Evolutionary conservation across 768 basidiomycete genomes (phyloP).

Genomic region (Boletus tylopilopsis): DNA sequence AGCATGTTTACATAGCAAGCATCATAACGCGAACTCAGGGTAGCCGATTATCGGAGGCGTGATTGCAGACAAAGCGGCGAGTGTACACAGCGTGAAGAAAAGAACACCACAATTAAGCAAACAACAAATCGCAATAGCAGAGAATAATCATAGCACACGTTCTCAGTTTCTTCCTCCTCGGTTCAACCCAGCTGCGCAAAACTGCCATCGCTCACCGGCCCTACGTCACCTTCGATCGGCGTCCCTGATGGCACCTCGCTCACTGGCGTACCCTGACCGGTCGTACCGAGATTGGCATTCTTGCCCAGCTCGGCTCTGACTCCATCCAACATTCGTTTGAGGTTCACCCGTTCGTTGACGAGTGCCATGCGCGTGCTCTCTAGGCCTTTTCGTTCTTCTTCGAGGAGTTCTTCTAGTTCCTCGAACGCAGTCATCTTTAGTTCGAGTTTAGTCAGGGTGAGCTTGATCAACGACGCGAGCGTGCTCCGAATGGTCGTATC

Average conservation of each 20-base stretch:
- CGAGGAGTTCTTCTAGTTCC: slow-evolving; percentile 86
- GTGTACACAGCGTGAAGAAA: slow-evolving; percentile 5
- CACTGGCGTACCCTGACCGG: slow-evolving; percentile 56
- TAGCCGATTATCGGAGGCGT: not conserved
- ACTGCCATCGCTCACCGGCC: slow-evolving; percentile 53
- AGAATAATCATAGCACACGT: slow-evolving; percentile 24
- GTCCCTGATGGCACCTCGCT: slow-evolving; percentile 47
- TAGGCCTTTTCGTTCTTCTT: slow-evolving; percentile 81
- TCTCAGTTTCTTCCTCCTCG: not conserved
- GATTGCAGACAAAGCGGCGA: slow-evolving; percentile 2
- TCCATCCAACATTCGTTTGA: slow-evolving; percentile 69
- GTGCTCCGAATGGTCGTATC: slow-evolving; percentile 74
- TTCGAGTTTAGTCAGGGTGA: slow-evolving; percentile 84
- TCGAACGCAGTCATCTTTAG: slow-evolving; percentile 95
- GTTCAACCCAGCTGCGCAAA: slow-evolving; percentile 47
- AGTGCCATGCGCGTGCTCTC: slow-evolving; percentile 81
- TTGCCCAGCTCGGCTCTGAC: slow-evolving; percentile 63
- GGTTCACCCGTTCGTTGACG: slow-evolving; percentile 69
- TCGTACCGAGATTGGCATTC: slow-evolving; percentile 50
- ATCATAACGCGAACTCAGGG: no score
- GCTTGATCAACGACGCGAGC: slow-evolving; percentile 81
- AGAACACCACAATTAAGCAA: slow-evolving; percentile 4
- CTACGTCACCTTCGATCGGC: slow-evolving; percentile 48
- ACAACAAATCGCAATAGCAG: slow-evolving; percentile 22
- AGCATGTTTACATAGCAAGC: no score